Conservation (phyloP, 768 basidiomycete species). For the Termitomyces heimii region DNA sequence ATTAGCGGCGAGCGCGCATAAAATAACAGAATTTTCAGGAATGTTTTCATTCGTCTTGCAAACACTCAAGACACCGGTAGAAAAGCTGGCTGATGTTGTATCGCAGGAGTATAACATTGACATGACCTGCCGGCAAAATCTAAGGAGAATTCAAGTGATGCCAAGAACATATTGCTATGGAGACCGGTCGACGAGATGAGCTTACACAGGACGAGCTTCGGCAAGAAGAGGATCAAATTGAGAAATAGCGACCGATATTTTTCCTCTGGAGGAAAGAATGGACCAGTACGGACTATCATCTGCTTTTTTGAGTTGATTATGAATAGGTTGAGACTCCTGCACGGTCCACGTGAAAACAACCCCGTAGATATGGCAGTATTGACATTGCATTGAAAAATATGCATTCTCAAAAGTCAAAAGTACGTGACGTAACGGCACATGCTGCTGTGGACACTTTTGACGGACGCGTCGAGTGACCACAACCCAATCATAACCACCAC, state of each 20-base stretch:
- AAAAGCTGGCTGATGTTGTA: neutral
- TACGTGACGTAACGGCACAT: conserved; percentile 17
- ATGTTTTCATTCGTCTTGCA: too few species aligned
- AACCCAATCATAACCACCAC: conserved; percentile 16
- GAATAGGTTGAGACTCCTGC: neutral
- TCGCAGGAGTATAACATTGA: too few species aligned
- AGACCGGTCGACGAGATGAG: neutral
- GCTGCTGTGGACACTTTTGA: neutral
- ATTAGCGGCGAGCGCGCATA: neutral
- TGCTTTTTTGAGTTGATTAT: neutral
- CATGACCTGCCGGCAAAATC: neutral
- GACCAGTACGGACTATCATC: neutral
- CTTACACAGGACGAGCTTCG: neutral
- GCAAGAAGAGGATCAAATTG: neutral
- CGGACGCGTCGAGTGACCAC: neutral
- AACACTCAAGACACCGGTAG: neutral
- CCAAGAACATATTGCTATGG: neutral
- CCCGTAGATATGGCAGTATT: too few species aligned
- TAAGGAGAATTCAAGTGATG: neutral
- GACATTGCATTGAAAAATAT: too few species aligned
- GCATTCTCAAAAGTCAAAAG: too few species aligned
- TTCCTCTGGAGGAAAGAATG: neutral
- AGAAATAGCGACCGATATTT: neutral
- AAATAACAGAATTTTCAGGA: neutral
- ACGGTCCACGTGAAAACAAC: neutral